Conservation (phyloP, 257 asterid genomes). For the Jaltomata sinuosa region DNA sequence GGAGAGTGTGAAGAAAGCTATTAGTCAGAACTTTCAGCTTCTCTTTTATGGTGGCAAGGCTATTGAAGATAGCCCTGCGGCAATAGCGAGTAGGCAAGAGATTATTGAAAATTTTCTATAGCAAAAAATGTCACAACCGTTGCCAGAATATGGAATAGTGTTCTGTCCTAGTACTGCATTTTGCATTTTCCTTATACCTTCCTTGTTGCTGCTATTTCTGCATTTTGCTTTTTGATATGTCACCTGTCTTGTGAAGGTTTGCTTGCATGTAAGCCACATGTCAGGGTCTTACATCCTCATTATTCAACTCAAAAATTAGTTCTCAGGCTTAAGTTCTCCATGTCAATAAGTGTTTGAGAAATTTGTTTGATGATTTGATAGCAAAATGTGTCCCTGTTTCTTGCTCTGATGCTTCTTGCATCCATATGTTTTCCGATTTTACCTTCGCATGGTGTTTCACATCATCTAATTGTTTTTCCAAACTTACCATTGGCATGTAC, state of each 20-base stretch:
- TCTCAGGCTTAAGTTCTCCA: not conserved
- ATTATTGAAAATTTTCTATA: not conserved
- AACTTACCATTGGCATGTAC: conserved; percentile 20
- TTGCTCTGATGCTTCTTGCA: not conserved
- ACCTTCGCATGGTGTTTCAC: not conserved
- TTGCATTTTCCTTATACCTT: not conserved
- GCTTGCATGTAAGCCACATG: not conserved
- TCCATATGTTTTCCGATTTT: not conserved
- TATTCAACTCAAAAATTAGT: not conserved
- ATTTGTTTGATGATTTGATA: not conserved
- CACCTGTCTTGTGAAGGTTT: not conserved
- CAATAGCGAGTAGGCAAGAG: not conserved
- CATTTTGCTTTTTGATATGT: not conserved
- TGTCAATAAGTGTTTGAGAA: not conserved
- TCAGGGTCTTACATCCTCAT: not conserved
- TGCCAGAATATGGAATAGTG: not conserved
- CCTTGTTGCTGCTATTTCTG: not conserved
- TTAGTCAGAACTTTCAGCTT: not conserved
- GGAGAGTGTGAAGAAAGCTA: not conserved
- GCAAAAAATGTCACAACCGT: not conserved
- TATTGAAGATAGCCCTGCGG: not conserved
- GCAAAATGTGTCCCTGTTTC: not conserved
- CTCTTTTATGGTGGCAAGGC: not conserved
- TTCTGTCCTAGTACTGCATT: not conserved
- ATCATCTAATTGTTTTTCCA: not conserved